Base-by-base conservation (phyloP, 106 monocot genomes). In the Dactylorhiza incarnata region DNA sequence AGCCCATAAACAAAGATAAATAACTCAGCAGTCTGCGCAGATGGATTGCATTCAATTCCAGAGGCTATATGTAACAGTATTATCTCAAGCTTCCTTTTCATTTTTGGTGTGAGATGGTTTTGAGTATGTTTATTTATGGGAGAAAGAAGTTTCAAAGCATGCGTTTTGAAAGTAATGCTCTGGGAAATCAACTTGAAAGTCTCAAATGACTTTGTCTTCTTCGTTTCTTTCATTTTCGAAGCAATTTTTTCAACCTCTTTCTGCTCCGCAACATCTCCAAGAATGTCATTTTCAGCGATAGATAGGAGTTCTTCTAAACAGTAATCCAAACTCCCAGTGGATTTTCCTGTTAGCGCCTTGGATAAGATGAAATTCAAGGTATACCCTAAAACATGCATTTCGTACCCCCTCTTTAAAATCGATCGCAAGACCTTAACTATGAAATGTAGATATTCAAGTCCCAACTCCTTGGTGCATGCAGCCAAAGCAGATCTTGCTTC, bases 221-320 rank as follows among this genome's bases (percentile, higher is more conserved):
- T 82, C 23, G 97, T 91, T 78, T 97, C 97, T 82, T 97, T 97
- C 97, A 97, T 97, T 89, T 91, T 97, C 53, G 86, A 86, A 50
- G 97, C 91, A 87, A 94, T 86, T 77, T 97, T 97, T 22, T 82
- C 91, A 66, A 94, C 91, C 73, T 97, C 97, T 83, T 95, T 95
- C 82, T 97, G 83, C 75, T 87, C 87, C 12, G 89, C 85, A 80
- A 91, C 97, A 73, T 87, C 87, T 74, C 97, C 97, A 81, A 97
- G 84, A 75, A 94, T 89, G 73, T 97, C 94, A 82, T 84, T 89
- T 56, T 89, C 89, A 72, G 67, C 83, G 51, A 97, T 74, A 37
- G 67, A 84, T 8, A 97, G 51, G 72, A 97, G 80, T 58, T 97
- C 94, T n/a, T 89, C 93, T 81, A 94, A 81, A 87, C 97, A 94